Evolutionary conservation across 139 green algal genomes (phyloP).

Genomic region (Auxenochlorella pyrenoidosa): DNA sequence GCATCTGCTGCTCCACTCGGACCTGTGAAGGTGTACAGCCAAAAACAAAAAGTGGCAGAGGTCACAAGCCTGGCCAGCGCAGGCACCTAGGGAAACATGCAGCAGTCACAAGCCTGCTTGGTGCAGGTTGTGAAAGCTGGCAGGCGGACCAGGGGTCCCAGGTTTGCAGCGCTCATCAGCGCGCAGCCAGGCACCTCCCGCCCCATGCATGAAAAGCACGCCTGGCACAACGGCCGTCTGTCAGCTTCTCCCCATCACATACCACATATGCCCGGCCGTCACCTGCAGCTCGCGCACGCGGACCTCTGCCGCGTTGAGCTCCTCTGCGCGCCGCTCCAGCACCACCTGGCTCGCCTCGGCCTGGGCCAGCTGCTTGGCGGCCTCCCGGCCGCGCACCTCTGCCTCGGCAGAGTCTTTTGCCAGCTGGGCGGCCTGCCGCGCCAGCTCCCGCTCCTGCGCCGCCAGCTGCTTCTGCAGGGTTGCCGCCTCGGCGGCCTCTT

Average conservation of each 20-base stretch:
- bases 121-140: no score
- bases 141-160: no score
- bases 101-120: neutral
- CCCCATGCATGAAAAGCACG: neutral
- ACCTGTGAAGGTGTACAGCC: neutral
- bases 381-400: conserved; percentile 23
- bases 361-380: conserved; percentile 23
- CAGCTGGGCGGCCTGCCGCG: conserved; percentile 20
- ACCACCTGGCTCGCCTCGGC: conserved; percentile 21
- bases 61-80: no score
- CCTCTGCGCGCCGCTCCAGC: conserved; percentile 27
- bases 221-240: no score
- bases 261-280: no score
- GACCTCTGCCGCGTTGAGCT: conserved; percentile 24
- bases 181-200: no score
- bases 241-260: no score
- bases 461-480: conserved; percentile 43
- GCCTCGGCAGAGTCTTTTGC: conserved; percentile 38
- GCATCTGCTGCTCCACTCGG: conserved; percentile 39
- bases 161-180: no score
- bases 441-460: conserved; percentile 41
- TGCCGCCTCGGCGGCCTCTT: conserved; percentile 11
- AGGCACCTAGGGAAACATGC: no score
- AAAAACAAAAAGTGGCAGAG: no score
- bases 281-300: conserved; percentile 40